Base-by-base conservation (phyloP, 306 rosid genomes). In the Ormosia emarginata region DNA sequence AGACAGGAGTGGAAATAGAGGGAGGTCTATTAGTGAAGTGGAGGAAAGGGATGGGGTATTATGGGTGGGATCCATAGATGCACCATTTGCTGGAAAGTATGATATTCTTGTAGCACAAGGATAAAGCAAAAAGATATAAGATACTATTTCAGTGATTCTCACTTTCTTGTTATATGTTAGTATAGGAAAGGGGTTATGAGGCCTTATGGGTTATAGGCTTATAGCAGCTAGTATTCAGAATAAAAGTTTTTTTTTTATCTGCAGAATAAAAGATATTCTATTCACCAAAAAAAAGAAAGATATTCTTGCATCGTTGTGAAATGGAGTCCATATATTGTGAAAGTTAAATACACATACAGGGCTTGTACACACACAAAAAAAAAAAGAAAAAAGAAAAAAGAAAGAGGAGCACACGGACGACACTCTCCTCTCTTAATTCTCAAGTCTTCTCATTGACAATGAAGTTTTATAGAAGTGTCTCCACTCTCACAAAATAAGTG, bases 11-110 rank as follows among this genome's bases (percentile, higher is more conserved):
- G 83, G 87, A 10, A 79, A 43, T 41, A 88, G 75, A 74, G 86
- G 88, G 82, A 81, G 41, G 32, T 75, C 90, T 57, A 71, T 94
- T 41, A 86, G 92, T 86, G 98, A 94, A 17, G 91, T 84, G 46
- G 89, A 84, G 77, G 98, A 94, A 82, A 86, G 46, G 84, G 88
- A 94, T 84, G 95, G 94, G 32, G 73, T 82, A 29, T 75, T 94
- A 12, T 94, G 92, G 97, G 79, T 94, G 18, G 98, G 97, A 6
- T 94, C 97, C 36, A 18, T 90, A 7, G 77, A 83, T 77, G 68
- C 85, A 64, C 88, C 94, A 39, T 94, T 81, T 89, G 95, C 79
- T 5, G 85, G 61, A 33, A 91, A 78, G 79, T 85, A 86, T 77
- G 72, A 56, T 12, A 77, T 36, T 66, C 67, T 36, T 50, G 69